Evolutionary conservation across 176 grass and related monocot genomes (phyloP).

Genomic region (Chloris gayana): DNA sequence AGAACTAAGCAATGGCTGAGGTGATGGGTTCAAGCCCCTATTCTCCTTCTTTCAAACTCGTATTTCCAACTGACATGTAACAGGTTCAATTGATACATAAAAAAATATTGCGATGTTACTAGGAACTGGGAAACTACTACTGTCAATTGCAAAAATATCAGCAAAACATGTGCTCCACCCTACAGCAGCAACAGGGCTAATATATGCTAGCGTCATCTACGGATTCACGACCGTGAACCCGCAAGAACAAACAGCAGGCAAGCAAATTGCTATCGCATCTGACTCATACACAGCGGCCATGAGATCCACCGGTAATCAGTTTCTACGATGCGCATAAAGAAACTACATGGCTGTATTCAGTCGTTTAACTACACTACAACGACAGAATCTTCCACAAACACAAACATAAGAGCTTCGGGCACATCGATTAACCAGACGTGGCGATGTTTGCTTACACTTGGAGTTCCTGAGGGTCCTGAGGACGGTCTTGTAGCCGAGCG

Average conservation of each 20-base stretch:
- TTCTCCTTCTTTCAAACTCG: slow-evolving; percentile 34
- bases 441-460: slow-evolving; percentile 53
- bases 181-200: not conserved
- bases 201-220: slow-evolving; percentile 11
- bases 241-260: not conserved
- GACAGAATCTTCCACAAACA: not conserved
- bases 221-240: not conserved
- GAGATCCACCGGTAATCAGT: slow-evolving; percentile 52
- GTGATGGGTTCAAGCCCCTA: not conserved
- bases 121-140: too few species aligned
- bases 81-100: not conserved
- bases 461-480: slow-evolving; percentile 87
- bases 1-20: not conserved
- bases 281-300: slow-evolving; percentile 24
- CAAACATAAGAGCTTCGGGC: not conserved
- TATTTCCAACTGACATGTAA: not conserved
- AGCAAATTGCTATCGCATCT: slow-evolving; percentile 24
- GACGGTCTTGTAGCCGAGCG: slow-evolving; percentile 95
- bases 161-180: too few species aligned
- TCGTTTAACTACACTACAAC: not conserved
- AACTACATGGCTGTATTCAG: not conserved
- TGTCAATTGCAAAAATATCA: too few species aligned
- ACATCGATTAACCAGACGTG: not conserved
- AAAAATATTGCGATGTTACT: too few species aligned
- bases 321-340: not conserved